Conservation (phyloP, 139 green algal genomes). For the Auxenochlorella protothecoides region DNA sequence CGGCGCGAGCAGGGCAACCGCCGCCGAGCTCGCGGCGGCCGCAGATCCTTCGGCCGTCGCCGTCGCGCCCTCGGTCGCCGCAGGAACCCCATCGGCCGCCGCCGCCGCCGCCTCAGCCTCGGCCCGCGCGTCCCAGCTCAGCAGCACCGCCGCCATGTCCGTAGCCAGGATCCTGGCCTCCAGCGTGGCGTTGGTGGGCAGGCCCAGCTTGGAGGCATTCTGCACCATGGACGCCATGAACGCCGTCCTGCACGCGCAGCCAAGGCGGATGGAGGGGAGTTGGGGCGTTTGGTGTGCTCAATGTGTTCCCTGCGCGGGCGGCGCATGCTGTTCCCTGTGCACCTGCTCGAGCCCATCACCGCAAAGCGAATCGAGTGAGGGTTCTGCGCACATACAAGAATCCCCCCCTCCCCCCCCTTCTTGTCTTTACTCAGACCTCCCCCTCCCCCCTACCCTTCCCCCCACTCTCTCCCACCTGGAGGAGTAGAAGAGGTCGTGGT, state of each 20-base stretch:
- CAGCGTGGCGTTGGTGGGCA: constrained; percentile 41
- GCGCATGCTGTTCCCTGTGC: too few relatives aligned
- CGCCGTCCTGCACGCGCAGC: constrained; percentile 29
- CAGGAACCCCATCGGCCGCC: background rate
- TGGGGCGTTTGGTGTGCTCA: too few relatives aligned
- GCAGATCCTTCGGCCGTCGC: background rate
- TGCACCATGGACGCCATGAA: constrained; percentile 91
- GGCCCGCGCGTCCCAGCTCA: constrained; percentile 68
- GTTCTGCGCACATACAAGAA: too few relatives aligned
- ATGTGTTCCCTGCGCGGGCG: too few relatives aligned
- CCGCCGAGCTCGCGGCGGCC: background rate
- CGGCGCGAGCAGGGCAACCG: background rate
- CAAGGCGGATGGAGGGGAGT: too few relatives aligned
- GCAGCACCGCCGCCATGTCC: constrained; percentile 77
- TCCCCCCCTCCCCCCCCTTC: too few relatives aligned
- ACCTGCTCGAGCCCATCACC: too few relatives aligned
- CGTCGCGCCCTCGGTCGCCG: background rate
- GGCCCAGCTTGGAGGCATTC: constrained; percentile 55
- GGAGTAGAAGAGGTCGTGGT: constrained; percentile 77
- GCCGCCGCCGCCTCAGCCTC: background rate
- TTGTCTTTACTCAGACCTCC: too few relatives aligned
- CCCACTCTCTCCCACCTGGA: constrained; percentile 13
- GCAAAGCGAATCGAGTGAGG: too few relatives aligned
- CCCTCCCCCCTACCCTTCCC: too few relatives aligned
- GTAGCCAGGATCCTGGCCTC: constrained; percentile 83